Base-by-base conservation (phyloP, 2,329 filamentous ascomycete species). In the Fusarium cicatricum region DNA sequence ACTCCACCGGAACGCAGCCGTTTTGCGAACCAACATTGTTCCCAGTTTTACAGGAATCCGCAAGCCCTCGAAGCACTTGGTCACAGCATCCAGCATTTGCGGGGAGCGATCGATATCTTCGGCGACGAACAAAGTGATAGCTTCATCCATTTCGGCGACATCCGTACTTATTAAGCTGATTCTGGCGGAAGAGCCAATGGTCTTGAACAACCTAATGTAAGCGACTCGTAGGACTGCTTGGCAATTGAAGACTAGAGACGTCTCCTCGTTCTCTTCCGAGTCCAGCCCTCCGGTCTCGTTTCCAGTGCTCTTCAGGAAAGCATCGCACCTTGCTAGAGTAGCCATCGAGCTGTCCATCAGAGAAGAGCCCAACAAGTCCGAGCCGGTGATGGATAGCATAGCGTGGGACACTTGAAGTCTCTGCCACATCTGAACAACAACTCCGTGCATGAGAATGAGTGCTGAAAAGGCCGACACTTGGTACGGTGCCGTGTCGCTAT, bases 341-440 rank as follows among this genome's bases (percentile, higher is more conserved):
- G 21, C 12, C 33, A 57, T 40, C 21, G 44, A 36, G 11, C 28
- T 48, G 2, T 44, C 36, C 4, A 60, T n/a, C 3, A 60, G 45
- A 3, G 44, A 52, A 1, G 44, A 33, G 6, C 52, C 38, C 1
- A 60, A 12, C 14, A n/a, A 21, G 1, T 14, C 15, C 2, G 32
- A 28, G 8, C 29, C 32, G 7, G 21, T 34, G 12, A 12, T 16
- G 16, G 37, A 55, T 9, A n/a, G n/a, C n/a, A n/a, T n/a, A n/a
- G 51, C 36, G 3, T 55, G 58, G 2, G 44, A 21, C 2, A 61
- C 48, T 15, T 61, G 55, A 1, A 47, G 19, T 10, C 34, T 38
- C 21, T 61, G 58, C 47, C 55, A 52, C 51, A 55, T 55, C 2
- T 61, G 47, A 2, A 58, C 43, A 9, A 61, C 58, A 3, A 61